Evolutionary conservation across 164 flowering plant species (phyloP).

Genomic region (Platanus orientalis): DNA sequence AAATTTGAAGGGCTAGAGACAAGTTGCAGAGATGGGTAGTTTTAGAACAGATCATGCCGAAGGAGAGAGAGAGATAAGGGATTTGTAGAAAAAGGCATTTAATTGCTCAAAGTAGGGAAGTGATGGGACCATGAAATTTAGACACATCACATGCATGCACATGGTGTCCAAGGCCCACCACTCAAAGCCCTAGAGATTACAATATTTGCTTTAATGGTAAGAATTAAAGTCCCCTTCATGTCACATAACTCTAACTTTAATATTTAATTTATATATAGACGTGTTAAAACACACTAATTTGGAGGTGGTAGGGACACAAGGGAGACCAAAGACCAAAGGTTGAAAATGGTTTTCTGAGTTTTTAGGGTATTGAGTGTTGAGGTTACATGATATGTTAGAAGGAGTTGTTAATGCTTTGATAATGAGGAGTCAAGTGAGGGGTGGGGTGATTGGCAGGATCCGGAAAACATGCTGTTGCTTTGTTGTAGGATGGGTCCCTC

Average conservation of each 20-base stretch:
- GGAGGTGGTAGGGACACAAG: background rate
- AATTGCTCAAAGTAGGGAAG: slow-evolving; percentile 34
- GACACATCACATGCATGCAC: slow-evolving; percentile 83
- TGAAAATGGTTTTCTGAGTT: background rate
- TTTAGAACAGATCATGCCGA: background rate
- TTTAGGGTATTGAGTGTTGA: background rate
- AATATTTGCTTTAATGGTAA: background rate
- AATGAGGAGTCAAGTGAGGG: background rate
- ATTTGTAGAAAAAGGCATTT: slow-evolving; percentile 28
- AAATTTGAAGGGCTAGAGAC: background rate
- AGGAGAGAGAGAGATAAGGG: slow-evolving; percentile 20
- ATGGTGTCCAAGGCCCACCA: slow-evolving; percentile 53
- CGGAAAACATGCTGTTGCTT: slow-evolving; percentile 42
- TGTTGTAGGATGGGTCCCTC: slow-evolving; percentile 20
- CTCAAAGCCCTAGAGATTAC: slow-evolving; percentile 19
- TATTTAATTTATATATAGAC: too few relatives aligned
- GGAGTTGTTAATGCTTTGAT: background rate
- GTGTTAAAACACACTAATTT: too few relatives aligned
- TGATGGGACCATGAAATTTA: slow-evolving; percentile 45
- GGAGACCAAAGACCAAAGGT: background rate
- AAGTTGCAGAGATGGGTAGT: slow-evolving; percentile 2
- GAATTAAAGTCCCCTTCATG: background rate
- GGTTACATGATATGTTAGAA: background rate
- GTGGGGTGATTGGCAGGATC: slow-evolving; percentile 36
- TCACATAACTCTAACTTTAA: too few relatives aligned